A percentile compares a stretch with the other conserved stretches of the same genome.
phyloP scores from a whole-genome alignment of 169 alveolate species.

The Eimeria praecox region DNA sequence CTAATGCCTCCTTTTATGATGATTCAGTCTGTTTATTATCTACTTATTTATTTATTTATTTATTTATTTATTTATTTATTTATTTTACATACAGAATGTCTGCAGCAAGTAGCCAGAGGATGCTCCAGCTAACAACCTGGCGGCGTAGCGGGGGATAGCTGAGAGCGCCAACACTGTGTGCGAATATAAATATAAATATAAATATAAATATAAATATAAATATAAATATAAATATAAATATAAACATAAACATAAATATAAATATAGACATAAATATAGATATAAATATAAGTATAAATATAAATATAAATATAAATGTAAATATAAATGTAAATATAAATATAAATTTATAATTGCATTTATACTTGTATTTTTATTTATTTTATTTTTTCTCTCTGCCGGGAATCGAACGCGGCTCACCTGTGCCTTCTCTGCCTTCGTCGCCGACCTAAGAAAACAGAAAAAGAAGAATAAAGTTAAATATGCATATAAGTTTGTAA shows the following conservation, averaged over 20 bases:
- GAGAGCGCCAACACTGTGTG: constrained; percentile 61
- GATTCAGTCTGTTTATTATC: no score
- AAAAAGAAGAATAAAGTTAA: neutral
- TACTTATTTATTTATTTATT: no score
- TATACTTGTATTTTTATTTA: neutral
- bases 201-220: neutral
- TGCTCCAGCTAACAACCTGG: constrained; percentile 74
- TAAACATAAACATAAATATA: neutral
- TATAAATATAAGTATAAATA: no score
- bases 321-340: neutral
- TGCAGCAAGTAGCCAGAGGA: constrained; percentile 75
- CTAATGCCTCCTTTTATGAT: no score
- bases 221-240: neutral
- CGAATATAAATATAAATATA: neutral
- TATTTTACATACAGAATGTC: neutral
- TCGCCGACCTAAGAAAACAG: neutral
- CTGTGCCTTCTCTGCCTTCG: neutral
- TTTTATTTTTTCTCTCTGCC: neutral
- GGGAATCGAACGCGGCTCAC: no score
- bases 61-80: neutral
- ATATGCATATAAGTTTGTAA: neutral
- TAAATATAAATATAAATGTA: neutral
- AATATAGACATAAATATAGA: neutral
- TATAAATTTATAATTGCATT: neutral
- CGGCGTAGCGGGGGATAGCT: constrained; percentile 55